Evolutionary conservation across 2,329 filamentous ascomycete genomes (phyloP), one percentile per base, ranked within the genome.

Genomic region (Sporothrix pallida): DNA sequence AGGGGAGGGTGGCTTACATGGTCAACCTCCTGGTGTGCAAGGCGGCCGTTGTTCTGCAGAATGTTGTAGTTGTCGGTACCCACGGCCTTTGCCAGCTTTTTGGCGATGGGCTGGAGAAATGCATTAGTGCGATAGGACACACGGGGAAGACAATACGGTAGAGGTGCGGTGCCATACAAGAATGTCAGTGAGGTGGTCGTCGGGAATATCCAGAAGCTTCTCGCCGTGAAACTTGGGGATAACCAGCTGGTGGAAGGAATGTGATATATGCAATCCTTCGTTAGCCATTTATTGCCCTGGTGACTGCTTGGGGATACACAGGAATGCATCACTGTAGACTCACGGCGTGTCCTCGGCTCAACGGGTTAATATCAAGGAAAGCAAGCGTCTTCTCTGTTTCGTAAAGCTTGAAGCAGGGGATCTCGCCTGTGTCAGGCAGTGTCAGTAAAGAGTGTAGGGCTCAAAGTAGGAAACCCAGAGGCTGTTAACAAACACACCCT

Each of bases 181-280:
- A 74, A 99, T 87, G 83, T 98, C 96, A 70, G 84, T 81, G 73
- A 99, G 87, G 77, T 93, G 86, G 72, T 97, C 94, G 82, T 98
- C 96, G 20, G 96, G 95, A 75, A 99, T 95, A 81, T 98, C 95
- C 75, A 90, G 88, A 37, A 99, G 89, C 84, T 98, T 98, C 75
- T 88, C 92, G 81, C 95, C 96, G 84, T 99, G 96, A 84, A 90
- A 88, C 84, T 99, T 99, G 77, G 96, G 96, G 77, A 99, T 97
- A 75, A 99, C 92, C 80, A 99, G 94, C 95, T 97, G n/a, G 20
- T 26, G 52, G n/a, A 8, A 23, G 26, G n/a, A 9, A 71, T 74
- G 58, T 31, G 17, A 26, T n/a, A 62, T 58, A 46, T 58, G 67
- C 3, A 46, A 83, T 13, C 8, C 10, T 26, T 10, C 7, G 23